These are phyloP conservation scores for Colletotrichum navitas DNA, from an alignment of 2,329 filamentous ascomycete species.

Conservation along the genomic window DNA sequence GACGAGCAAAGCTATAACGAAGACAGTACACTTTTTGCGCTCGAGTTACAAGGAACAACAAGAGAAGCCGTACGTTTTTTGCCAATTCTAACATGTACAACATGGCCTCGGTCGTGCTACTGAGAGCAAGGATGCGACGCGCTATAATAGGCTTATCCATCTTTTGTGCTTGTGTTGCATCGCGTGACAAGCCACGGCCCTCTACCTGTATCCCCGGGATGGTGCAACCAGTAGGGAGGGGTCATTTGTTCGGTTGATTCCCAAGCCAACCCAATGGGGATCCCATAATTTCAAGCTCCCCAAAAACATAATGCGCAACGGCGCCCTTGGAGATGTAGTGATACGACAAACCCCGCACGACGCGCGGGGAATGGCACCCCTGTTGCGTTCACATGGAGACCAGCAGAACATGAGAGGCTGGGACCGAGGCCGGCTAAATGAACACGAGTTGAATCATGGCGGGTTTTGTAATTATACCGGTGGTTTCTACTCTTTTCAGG, in stretches of 20 bases:
- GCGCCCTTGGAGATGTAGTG: neutral
- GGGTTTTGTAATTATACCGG: neutral
- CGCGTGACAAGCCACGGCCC: neutral
- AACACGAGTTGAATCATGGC: slow-evolving; percentile 4
- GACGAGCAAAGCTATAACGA: slow-evolving; percentile 28
- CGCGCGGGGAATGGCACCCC: slow-evolving; percentile 22
- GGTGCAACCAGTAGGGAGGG: neutral
- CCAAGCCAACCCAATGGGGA: neutral
- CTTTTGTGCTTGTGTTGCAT: neutral
- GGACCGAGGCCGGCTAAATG: slow-evolving; percentile 22
- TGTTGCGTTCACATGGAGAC: slow-evolving; percentile 33
- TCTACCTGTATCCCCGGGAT: neutral
- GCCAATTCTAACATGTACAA: too few species aligned
- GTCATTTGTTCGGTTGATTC: neutral
- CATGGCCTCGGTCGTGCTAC: neutral
- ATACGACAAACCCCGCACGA: slow-evolving; percentile 37
- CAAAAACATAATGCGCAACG: slow-evolving; percentile 11
- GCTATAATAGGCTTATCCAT: neutral
- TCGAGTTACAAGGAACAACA: neutral
- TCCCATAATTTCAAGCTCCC: neutral
- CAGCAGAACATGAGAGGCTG: slow-evolving; percentile 23
- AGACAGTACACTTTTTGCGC: neutral
- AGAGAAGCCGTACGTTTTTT: neutral
- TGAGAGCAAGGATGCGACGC: neutral
- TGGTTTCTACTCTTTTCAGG: neutral